These are phyloP conservation scores for Castanopsis chinensis DNA, from an alignment of 306 rosid genomes.

Conservation along the genomic window DNA sequence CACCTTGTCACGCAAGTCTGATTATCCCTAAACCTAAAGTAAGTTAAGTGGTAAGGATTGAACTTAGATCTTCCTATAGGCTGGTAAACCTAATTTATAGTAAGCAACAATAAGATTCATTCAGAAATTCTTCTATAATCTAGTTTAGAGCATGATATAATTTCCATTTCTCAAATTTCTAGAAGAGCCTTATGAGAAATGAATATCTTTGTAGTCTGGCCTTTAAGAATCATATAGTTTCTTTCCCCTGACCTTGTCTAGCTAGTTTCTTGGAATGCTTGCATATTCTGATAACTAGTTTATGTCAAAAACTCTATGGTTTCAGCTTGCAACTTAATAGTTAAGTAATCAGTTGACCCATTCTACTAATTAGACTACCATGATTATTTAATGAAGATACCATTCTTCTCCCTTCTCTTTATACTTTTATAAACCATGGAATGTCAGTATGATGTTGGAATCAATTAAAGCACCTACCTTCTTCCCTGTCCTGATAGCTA, in stretches of 20 bases:
- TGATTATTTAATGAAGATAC: not conserved
- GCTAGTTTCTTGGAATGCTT: not conserved
- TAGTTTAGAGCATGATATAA: not conserved
- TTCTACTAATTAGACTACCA: not conserved
- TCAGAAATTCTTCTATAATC: not conserved
- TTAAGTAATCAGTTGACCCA: not conserved
- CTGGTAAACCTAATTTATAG: not conserved
- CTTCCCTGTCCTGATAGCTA: not conserved
- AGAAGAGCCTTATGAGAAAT: constrained; percentile 1
- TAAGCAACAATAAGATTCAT: not conserved
- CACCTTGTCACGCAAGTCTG: too few species aligned
- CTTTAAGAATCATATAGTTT: constrained; percentile 2
- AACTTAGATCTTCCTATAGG: not conserved
- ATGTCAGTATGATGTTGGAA: not conserved
- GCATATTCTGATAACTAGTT: not conserved
- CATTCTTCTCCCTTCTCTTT: too few species aligned
- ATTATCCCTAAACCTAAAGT: too few species aligned
- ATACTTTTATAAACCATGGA: too few species aligned
- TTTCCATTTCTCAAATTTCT: constrained; percentile 5
- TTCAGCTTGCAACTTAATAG: not conserved
- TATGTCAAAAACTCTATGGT: not conserved
- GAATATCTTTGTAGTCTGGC: not conserved
- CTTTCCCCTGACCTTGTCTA: not conserved
- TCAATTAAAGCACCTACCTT: too few species aligned
- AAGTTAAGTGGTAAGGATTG: not conserved